A percentile compares a stretch with the other conserved stretches of the same genome.
Conservation (phyloP, 1,284 basidiomycete genomes). For the Rhizoctonia solani region DNA sequence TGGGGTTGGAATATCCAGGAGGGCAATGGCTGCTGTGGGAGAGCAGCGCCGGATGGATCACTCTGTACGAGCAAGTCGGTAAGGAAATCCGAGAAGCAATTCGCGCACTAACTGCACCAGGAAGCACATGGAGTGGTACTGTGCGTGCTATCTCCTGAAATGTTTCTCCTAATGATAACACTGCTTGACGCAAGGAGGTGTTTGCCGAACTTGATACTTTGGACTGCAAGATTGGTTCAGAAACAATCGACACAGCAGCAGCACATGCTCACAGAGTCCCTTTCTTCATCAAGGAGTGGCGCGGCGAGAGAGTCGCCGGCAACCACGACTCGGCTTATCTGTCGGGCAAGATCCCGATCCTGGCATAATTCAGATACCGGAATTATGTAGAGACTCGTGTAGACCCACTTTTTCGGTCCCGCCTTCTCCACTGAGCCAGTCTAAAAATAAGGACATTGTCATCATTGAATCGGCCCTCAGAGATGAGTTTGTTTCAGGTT, state of each 20-base stretch:
- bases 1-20: conserved; percentile 85
- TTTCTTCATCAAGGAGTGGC: conserved; percentile 15
- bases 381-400: neutral
- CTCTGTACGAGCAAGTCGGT: conserved; percentile 76
- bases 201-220: conserved; percentile 11
- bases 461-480: neutral
- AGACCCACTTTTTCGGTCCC: conserved; percentile 14
- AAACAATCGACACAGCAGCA: neutral
- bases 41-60: conserved; percentile 85
- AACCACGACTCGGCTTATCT: conserved; percentile 19
- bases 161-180: conserved; percentile 43
- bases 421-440: conserved; percentile 27
- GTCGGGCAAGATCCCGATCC: conserved; percentile 23
- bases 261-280: conserved; percentile 11
- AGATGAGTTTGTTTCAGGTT: neutral
- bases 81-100: conserved; percentile 50
- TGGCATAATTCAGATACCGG: neutral
- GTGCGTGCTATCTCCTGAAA: conserved; percentile 73
- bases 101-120: conserved; percentile 59
- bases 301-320: conserved; percentile 15
- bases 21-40: conserved; percentile 95
- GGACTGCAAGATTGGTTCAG: neutral
- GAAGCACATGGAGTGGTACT: conserved; percentile 81
- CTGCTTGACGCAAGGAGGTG: conserved; percentile 19
- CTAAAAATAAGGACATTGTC: conserved; percentile 13